Conservation (phyloP, 208 protist species). For the Trypanosoma cruzi region DNA sequence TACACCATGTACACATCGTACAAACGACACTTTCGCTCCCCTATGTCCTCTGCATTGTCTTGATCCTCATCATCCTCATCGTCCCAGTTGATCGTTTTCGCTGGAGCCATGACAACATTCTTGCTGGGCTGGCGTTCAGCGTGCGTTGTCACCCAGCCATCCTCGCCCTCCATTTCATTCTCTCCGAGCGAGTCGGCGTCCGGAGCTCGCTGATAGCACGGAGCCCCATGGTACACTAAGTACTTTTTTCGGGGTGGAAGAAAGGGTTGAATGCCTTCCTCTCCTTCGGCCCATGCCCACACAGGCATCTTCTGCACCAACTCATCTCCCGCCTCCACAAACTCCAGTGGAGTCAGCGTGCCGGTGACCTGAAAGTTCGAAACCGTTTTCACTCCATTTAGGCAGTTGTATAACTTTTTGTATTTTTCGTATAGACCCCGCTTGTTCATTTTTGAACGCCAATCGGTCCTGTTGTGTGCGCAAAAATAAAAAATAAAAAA, state of each 20-base stretch:
- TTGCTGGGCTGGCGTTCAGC: conserved; percentile 9
- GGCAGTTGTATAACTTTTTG: conserved; percentile 58
- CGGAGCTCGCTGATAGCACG: conserved; percentile 50
- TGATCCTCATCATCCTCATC: conserved; percentile 40
- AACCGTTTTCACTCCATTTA: conserved; percentile 48
- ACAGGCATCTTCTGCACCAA: conserved; percentile 95
- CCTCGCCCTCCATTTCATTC: conserved; percentile 31
- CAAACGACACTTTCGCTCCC: conserved; percentile 56
- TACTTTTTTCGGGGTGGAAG: conserved; percentile 97
- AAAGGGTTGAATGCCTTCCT: conserved; percentile 75
- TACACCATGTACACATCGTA: conserved; percentile 98
- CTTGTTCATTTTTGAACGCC: conserved; percentile 19
- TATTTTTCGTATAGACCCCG: conserved; percentile 60
- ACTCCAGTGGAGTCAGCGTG: conserved; percentile 81
- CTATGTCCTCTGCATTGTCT: conserved; percentile 17
- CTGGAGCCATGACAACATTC: conserved; percentile 21
- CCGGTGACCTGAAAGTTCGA: conserved; percentile 62
- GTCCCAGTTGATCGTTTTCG: conserved; percentile 63
- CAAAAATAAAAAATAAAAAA: too few relatives aligned
- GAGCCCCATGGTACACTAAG: conserved; percentile 84
- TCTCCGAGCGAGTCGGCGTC: conserved; percentile 13
- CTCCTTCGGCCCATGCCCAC: conserved; percentile 94
- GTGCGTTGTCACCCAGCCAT: conserved; percentile 60
- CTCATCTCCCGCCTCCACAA: conserved; percentile 96
- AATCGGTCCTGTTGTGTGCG: not conserved